Evolutionary conservation across 2,329 filamentous ascomycete species (phyloP).

Genomic region (Calonectria hawksworthii): DNA sequence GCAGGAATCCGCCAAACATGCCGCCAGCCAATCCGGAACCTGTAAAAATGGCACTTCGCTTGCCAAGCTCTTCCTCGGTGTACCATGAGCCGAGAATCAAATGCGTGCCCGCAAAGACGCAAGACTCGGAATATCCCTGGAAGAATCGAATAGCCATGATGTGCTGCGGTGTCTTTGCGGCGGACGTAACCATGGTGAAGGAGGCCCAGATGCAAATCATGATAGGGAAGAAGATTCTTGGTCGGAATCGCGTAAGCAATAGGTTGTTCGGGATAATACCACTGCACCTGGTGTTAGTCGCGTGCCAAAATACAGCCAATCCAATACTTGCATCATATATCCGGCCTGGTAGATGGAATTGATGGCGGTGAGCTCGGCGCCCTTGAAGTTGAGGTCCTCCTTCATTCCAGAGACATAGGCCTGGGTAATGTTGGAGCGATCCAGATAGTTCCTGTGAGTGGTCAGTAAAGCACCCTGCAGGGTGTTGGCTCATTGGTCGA

Average conservation of each 20-base stretch:
- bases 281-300: slow-evolving; percentile 52
- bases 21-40: slow-evolving; percentile 67
- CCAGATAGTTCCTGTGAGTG: slow-evolving; percentile 51
- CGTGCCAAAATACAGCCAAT: slow-evolving; percentile 56
- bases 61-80: slow-evolving; percentile 66
- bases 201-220: slow-evolving; percentile 72
- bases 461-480: slow-evolving; percentile 49
- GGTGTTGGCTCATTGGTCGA: neutral
- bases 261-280: slow-evolving; percentile 70
- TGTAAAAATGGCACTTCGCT: slow-evolving; percentile 70
- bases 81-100: slow-evolving; percentile 63
- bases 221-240: slow-evolving; percentile 69
- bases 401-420: slow-evolving; percentile 58
- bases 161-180: slow-evolving; percentile 46
- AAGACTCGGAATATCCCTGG: slow-evolving; percentile 38
- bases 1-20: slow-evolving; percentile 66
- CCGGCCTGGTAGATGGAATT: slow-evolving; percentile 24
- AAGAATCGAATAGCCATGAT: slow-evolving; percentile 40
- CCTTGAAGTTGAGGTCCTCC: slow-evolving; percentile 63
- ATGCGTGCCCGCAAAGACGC: slow-evolving; percentile 42
- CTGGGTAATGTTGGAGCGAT: slow-evolving; percentile 48
- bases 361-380: slow-evolving; percentile 60
- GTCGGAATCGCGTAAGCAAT: slow-evolving; percentile 70
- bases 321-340: slow-evolving; percentile 52
- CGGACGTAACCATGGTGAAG: slow-evolving; percentile 64